phyloP scores from a whole-genome alignment of 805 yeast species.

The Wickerhamomyces rabaulensis region DNA sequence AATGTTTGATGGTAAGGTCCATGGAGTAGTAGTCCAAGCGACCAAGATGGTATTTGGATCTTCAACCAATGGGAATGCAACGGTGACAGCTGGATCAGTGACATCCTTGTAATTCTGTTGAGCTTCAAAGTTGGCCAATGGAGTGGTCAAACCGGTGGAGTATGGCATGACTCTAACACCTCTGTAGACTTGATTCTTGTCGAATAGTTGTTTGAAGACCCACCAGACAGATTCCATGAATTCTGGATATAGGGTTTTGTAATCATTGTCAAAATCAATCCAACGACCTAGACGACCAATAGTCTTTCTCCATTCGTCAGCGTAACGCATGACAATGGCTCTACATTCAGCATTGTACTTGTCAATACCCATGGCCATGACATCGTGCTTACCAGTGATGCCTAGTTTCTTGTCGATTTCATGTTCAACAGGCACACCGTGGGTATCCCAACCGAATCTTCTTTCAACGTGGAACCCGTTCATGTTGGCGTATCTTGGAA shows the following conservation, averaged over 20 bases:
- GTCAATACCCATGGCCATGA: slow-evolving; percentile 87
- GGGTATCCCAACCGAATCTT: slow-evolving; percentile 99
- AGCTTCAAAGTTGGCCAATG: slow-evolving; percentile 95
- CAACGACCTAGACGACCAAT: slow-evolving; percentile 96
- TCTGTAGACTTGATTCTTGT: slow-evolving; percentile 85
- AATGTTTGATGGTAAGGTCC: slow-evolving; percentile 96
- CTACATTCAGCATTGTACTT: slow-evolving; percentile 94
- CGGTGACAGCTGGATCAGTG: slow-evolving; percentile 91
- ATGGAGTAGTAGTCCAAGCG: slow-evolving; percentile 99
- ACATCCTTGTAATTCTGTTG: slow-evolving; percentile 98
- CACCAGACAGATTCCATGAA: slow-evolving; percentile 99
- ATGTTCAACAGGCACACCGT: slow-evolving; percentile 97
- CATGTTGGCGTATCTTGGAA: slow-evolving; percentile 97
- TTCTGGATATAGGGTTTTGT: slow-evolving; percentile 90
- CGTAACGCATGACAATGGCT: slow-evolving; percentile 95
- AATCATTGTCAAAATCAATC: slow-evolving; percentile 98
- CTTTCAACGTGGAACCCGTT: slow-evolving; percentile 94
- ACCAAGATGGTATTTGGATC: slow-evolving; percentile 82
- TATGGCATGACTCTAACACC: slow-evolving; percentile 98
- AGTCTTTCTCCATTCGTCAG: slow-evolving; percentile 90
- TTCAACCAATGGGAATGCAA: slow-evolving; percentile 76
- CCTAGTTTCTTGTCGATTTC: slow-evolving; percentile 97
- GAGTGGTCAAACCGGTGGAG: slow-evolving; percentile 95
- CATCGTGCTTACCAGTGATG: slow-evolving; percentile 90
- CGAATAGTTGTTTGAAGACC: slow-evolving; percentile 87